These are phyloP conservation scores for Sclerotinia trifoliorum DNA, from an alignment of 2,329 filamentous ascomycete species.

Conservation along the genomic window DNA sequence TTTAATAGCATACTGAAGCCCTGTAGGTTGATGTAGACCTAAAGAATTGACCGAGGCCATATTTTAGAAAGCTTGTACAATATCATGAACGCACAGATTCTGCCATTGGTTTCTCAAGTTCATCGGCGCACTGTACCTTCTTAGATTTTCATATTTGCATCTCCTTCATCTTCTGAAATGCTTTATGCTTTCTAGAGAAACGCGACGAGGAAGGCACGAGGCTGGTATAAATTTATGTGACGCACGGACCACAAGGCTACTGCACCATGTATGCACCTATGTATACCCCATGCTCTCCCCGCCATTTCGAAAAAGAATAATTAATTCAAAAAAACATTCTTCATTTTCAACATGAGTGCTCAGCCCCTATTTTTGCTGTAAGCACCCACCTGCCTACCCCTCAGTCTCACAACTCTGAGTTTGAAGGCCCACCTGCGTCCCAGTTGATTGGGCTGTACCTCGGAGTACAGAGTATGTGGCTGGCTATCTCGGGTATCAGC, in stretches of 20 bases:
- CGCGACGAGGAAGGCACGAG: slow-evolving; percentile 6
- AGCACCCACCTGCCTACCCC: no score
- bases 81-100: slow-evolving; percentile 27
- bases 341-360: no score
- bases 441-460: no score
- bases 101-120: slow-evolving; percentile 12
- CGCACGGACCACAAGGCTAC: background rate
- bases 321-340: no score
- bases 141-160: background rate
- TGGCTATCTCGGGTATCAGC: no score
- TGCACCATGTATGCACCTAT: background rate
- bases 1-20: slow-evolving; percentile 76
- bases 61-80: slow-evolving; percentile 26
- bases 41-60: slow-evolving; percentile 94
- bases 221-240: background rate
- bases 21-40: slow-evolving; percentile 85
- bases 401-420: no score
- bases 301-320: background rate
- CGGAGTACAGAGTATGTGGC: no score
- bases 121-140: background rate
- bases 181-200: background rate
- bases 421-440: no score
- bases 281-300: background rate
- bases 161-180: slow-evolving; percentile 1
- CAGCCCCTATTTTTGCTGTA: no score